Evolutionary conservation across 129 eudicot genomes (phyloP).

Genomic region (Lonicera japonica): DNA sequence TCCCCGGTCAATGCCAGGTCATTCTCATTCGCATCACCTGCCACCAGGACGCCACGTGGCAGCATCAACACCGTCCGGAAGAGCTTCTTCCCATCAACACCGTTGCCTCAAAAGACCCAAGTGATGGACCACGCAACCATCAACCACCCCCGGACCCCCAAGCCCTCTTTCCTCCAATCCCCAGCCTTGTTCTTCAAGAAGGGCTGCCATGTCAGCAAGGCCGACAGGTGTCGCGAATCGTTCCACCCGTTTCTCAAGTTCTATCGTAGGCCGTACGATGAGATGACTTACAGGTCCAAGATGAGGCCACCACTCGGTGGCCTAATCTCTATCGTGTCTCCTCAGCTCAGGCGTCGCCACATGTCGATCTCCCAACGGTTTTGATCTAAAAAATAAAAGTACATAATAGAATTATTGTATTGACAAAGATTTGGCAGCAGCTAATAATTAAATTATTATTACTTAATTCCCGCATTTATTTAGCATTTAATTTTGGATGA

Average conservation of each 20-base stretch:
- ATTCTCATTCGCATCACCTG: conserved; percentile 61
- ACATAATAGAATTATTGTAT: conserved; percentile 23
- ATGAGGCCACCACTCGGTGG: conserved; percentile 99
- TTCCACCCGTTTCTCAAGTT: conserved; percentile 56
- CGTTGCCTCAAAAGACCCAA: conserved; percentile 81
- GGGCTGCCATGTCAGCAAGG: conserved; percentile 50
- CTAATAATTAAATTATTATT: conserved; percentile 33
- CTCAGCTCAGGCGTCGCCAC: conserved; percentile 73
- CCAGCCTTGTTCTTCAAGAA: conserved; percentile 68
- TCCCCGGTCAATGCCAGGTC: conserved; percentile 76
- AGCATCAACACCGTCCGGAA: conserved; percentile 32
- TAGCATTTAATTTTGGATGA: not conserved
- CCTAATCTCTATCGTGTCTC: conserved; percentile 79
- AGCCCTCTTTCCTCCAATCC: conserved; percentile 78
- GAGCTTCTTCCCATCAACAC: conserved; percentile 81
- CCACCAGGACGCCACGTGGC: conserved; percentile 63
- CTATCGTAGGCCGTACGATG: conserved; percentile 88
- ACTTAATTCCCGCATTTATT: conserved; percentile 17
- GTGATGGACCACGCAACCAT: conserved; percentile 47
- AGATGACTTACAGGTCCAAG: conserved; percentile 85
- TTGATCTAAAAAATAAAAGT: conserved; percentile 30
- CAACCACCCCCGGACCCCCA: conserved; percentile 79
- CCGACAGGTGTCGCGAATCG: conserved; percentile 60
- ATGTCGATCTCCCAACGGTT: conserved; percentile 90
- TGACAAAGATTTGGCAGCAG: conserved; percentile 30